Conservation (phyloP, 345 rosid species). For the Lepidium sativum region DNA sequence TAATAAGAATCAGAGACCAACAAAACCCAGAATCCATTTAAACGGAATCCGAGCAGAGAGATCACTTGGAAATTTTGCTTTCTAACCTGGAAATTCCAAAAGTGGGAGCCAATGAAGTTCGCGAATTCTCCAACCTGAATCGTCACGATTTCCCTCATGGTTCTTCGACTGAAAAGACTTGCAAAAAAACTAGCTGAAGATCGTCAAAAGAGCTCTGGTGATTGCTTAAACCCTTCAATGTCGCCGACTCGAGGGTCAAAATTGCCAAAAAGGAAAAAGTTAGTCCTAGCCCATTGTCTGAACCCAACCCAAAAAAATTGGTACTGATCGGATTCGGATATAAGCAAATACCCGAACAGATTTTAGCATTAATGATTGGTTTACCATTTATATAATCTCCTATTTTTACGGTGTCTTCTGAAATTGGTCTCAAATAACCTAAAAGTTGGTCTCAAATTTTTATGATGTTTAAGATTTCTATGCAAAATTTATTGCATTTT, state of each 20-base stretch:
- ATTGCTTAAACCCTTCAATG: conserved; percentile 18
- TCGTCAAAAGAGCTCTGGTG: background rate
- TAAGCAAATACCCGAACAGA: too few species aligned
- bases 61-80: background rate
- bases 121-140: conserved; percentile 84
- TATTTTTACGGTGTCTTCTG: too few species aligned
- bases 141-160: conserved; percentile 80
- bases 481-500: too few species aligned
- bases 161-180: background rate
- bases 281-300: too few species aligned
- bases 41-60: background rate
- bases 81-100: conserved; percentile 93
- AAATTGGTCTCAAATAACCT: too few species aligned
- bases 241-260: background rate
- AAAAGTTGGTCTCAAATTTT: too few species aligned
- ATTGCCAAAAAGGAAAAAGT: background rate
- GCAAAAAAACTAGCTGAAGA: background rate
- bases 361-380: too few species aligned
- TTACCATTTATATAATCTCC: too few species aligned
- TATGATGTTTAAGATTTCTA: too few species aligned
- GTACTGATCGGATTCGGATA: too few species aligned
- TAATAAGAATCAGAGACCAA: background rate
- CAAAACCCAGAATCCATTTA: background rate
- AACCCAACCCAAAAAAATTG: too few species aligned
- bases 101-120: conserved; percentile 91